phyloP scores from a whole-genome alignment of 805 yeast genomes.

The Wickerhamiella shivajii region DNA sequence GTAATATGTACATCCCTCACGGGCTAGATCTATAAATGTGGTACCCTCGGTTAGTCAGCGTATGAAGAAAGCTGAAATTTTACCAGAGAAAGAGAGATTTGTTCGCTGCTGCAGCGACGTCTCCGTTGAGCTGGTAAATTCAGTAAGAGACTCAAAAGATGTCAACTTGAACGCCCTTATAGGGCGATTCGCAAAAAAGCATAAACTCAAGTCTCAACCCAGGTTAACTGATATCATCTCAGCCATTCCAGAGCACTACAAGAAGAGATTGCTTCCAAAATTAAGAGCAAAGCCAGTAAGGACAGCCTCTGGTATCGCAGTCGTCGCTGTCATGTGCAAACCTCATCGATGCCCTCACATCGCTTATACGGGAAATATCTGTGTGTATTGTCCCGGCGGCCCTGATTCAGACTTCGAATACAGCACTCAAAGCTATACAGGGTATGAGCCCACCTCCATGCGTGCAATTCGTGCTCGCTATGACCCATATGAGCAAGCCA shows the following conservation, averaged over 20 bases:
- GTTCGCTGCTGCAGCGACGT: slow-evolving; percentile 87
- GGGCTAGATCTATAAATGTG: no score
- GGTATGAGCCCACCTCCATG: slow-evolving; percentile 98
- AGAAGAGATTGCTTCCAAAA: slow-evolving; percentile 80
- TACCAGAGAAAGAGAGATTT: slow-evolving; percentile 88
- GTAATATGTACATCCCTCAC: no score
- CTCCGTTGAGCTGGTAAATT: slow-evolving; percentile 67
- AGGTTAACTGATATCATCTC: slow-evolving; percentile 86
- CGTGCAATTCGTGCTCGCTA: slow-evolving; percentile 97
- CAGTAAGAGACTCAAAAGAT: slow-evolving; percentile 58
- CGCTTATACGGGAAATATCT: slow-evolving; percentile 95
- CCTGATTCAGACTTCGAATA: slow-evolving; percentile 97
- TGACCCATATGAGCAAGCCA: slow-evolving; percentile 96
- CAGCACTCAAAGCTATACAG: slow-evolving; percentile 95
- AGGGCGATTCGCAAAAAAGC: slow-evolving; percentile 72
- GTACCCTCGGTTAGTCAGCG: no score
- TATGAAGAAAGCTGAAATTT: slow-evolving; percentile 54
- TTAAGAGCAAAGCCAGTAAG: slow-evolving; percentile 97
- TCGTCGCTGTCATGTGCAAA: slow-evolving; percentile 98
- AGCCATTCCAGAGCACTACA: slow-evolving; percentile 91
- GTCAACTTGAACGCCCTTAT: slow-evolving; percentile 84
- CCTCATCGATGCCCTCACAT: slow-evolving; percentile 99
- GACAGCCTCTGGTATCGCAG: slow-evolving; percentile 97
- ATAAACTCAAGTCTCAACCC: slow-evolving; percentile 84
- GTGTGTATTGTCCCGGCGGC: slow-evolving; percentile 98